Conservation (phyloP, 2,329 filamentous ascomycete species). For the Alternaria triticimaculans region DNA sequence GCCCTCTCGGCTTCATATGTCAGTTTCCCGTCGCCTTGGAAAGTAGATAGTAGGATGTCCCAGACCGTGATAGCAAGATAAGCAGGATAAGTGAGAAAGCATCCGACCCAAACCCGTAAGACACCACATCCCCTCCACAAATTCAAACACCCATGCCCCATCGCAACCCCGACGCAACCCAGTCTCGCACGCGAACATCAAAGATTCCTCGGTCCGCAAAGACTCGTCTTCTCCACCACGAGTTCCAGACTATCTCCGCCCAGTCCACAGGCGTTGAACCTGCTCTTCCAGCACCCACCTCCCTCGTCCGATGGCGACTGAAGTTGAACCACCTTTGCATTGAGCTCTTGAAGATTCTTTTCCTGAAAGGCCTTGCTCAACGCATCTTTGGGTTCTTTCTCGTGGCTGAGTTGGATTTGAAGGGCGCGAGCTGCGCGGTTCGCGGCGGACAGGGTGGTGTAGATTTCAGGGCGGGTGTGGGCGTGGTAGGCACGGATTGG, state of each 20-base stretch:
- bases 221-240: constrained; percentile 22
- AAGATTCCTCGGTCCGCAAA: constrained; percentile 40
- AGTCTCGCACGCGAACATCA: constrained; percentile 10
- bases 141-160: not conserved
- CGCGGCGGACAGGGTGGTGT: constrained; percentile 30
- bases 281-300: constrained; percentile 28
- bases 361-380: constrained; percentile 23
- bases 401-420: constrained; percentile 35
- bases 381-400: constrained; percentile 9
- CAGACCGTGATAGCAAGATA: not conserved
- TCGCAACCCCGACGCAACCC: not conserved
- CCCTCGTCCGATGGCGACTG: not conserved
- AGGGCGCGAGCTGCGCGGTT: constrained; percentile 35
- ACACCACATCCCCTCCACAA: not conserved
- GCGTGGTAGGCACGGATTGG: constrained; percentile 15
- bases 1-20: not conserved
- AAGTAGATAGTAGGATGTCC: not conserved
- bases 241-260: constrained; percentile 31
- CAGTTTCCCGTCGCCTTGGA: not conserved
- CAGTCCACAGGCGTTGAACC: constrained; percentile 28
- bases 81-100: not conserved
- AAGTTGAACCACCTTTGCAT: constrained; percentile 19
- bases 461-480: constrained; percentile 22
- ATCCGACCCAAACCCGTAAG: not conserved
- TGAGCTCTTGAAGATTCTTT: constrained; percentile 17